These are phyloP conservation scores for Barnettozyma populi DNA, from an alignment of 805 yeast species.

Conservation along the genomic window DNA sequence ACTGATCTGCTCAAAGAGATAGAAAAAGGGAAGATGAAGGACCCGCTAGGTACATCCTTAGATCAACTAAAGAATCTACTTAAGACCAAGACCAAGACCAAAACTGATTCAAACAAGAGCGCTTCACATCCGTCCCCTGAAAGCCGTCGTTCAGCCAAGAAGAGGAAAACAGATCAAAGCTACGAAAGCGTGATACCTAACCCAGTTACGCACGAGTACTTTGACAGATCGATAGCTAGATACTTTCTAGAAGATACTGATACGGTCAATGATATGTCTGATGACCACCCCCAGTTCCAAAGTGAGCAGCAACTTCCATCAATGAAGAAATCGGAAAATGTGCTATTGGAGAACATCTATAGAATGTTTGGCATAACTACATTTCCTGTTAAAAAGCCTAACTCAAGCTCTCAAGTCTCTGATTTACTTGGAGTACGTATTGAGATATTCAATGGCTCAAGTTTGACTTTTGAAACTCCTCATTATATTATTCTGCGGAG, in stretches of 20 bases:
- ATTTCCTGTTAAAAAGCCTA: conserved; percentile 35
- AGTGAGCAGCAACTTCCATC: background rate
- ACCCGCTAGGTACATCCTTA: conserved; percentile 24
- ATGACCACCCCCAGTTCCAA: background rate
- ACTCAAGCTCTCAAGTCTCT: conserved; percentile 15
- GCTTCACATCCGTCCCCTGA: background rate
- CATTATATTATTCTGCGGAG: conserved; percentile 31
- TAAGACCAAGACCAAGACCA: background rate
- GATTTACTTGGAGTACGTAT: conserved; percentile 33
- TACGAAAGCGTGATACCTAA: conserved; percentile 19
- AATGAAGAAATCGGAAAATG: conserved; percentile 14
- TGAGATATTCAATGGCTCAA: conserved; percentile 30
- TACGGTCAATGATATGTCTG: background rate
- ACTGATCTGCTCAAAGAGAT: conserved; percentile 21
- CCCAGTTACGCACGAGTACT: conserved; percentile 24
- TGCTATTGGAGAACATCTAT: conserved; percentile 29
- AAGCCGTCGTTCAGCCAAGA: conserved; percentile 4
- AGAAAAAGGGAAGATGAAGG: conserved; percentile 21
- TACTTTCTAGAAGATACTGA: conserved; percentile 10
- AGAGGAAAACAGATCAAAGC: conserved; percentile 5
- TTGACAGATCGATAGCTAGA: conserved; percentile 22
- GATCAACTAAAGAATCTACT: conserved; percentile 22
- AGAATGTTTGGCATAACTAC: conserved; percentile 36
- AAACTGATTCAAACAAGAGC: background rate
- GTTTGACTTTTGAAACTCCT: conserved; percentile 28